Conservation (phyloP, 352 stramenopile genomes). For the Globisporangium rhizosaccharum region DNA sequence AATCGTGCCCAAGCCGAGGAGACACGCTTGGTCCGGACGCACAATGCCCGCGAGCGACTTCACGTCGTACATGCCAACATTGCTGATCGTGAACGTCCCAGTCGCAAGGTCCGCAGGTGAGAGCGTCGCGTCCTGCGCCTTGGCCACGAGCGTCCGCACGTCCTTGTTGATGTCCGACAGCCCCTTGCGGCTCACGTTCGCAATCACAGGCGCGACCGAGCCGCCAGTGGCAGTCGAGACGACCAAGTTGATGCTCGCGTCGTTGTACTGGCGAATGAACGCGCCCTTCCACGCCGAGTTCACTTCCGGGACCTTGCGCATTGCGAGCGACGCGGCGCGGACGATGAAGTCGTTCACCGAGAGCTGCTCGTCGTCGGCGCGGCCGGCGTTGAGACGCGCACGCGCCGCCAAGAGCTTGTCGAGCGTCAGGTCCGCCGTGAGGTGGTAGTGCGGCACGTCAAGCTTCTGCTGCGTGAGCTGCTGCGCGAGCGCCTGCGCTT, state of each 20-base stretch:
- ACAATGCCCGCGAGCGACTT: slow-evolving; percentile 95
- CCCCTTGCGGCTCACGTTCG: slow-evolving; percentile 84
- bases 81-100: slow-evolving; percentile 96
- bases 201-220: slow-evolving; percentile 97
- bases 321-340: slow-evolving; percentile 91
- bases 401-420: slow-evolving; percentile 89
- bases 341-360: slow-evolving; percentile 99
- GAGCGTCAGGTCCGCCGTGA: slow-evolving; percentile 92
- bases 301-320: slow-evolving; percentile 94
- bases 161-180: slow-evolving; percentile 88
- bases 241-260: slow-evolving; percentile 93
- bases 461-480: slow-evolving; percentile 92
- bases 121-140: slow-evolving; percentile 37
- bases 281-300: slow-evolving; percentile 84
- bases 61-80: slow-evolving; percentile 96
- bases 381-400: slow-evolving; percentile 90
- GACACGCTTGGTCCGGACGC: slow-evolving; percentile 87
- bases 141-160: slow-evolving; percentile 62
- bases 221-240: slow-evolving; percentile 57
- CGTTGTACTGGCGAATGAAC: slow-evolving; percentile 94
- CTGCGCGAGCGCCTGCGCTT: slow-evolving; percentile 74
- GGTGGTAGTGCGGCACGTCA: slow-evolving; percentile 96
- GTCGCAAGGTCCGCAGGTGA: slow-evolving; percentile 50
- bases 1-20: slow-evolving; percentile 92
- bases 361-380: slow-evolving; percentile 89